phyloP scores from a whole-genome alignment of 2,329 filamentous ascomycete genomes.

The Colletotrichum truncatum region DNA sequence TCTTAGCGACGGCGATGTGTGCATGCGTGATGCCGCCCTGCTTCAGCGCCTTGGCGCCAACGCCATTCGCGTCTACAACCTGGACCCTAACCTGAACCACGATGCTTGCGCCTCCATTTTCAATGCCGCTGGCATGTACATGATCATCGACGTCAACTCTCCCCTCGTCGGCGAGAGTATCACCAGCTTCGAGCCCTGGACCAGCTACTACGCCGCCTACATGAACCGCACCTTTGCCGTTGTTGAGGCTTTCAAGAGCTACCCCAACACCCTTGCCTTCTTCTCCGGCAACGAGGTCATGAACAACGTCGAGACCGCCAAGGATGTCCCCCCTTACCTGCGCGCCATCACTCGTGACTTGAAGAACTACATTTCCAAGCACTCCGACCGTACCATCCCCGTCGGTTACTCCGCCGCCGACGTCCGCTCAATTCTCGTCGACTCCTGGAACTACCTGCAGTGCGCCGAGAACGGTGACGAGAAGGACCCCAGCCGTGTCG shows the following conservation, averaged over 20 bases:
- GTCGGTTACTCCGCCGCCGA: conserved; percentile 86
- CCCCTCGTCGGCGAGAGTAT: conserved; percentile 68
- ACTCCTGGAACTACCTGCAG: conserved; percentile 80
- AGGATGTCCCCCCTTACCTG: conserved; percentile 73
- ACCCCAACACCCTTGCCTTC: conserved; percentile 75
- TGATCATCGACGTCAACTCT: conserved; percentile 75
- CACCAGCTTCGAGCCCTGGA: conserved; percentile 63
- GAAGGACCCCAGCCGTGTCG: conserved; percentile 71
- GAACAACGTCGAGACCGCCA: conserved; percentile 69
- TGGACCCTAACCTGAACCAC: conserved; percentile 72
- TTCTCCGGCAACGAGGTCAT: conserved; percentile 86
- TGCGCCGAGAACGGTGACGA: conserved; percentile 66
- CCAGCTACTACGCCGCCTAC: conserved; percentile 67
- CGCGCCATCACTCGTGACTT: conserved; percentile 81
- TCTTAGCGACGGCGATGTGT: conserved; percentile 65
- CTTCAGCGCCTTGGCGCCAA: conserved; percentile 73
- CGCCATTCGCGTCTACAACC: conserved; percentile 75
- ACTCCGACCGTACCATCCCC: conserved; percentile 73
- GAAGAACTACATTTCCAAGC: conserved; percentile 81
- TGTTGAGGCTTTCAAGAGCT: conserved; percentile 73
- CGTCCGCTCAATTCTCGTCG: conserved; percentile 76
- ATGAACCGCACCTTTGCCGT: conserved; percentile 74
- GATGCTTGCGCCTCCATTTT: conserved; percentile 74
- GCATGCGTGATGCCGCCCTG: conserved; percentile 71
- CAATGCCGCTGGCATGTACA: conserved; percentile 75